phyloP scores from a whole-genome alignment of 768 basidiomycete species.

The Sistotremastrum suecicum region DNA sequence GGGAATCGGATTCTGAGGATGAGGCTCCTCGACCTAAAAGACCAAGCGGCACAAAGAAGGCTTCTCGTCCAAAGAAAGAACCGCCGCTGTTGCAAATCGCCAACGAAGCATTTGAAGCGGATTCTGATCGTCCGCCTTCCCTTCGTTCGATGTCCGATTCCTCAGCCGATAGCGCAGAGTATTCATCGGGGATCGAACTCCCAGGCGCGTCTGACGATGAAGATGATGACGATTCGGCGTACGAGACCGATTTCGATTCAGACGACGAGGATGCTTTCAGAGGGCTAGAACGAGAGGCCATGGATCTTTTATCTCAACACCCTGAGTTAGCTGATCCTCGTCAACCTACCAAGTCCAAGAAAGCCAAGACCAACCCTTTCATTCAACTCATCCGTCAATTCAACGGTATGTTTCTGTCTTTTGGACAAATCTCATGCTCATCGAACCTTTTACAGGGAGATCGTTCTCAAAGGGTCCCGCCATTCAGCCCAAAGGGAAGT shows the following conservation, averaged over 20 bases:
- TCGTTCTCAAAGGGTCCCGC: conserved; percentile 39
- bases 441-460: conserved; percentile 18
- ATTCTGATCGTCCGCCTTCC: conserved; percentile 47
- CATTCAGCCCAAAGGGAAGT: conserved; percentile 21
- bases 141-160: conserved; percentile 55
- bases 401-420: conserved; percentile 32
- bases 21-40: conserved; percentile 9
- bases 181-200: conserved; percentile 23
- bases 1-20: conserved; percentile 16
- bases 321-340: conserved; percentile 43
- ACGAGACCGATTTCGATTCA: conserved; percentile 41
- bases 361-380: conserved; percentile 60
- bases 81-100: conserved; percentile 31
- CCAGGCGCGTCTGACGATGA: conserved; percentile 22
- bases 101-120: conserved; percentile 29
- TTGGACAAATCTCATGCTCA: too few species aligned
- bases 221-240: conserved; percentile 24
- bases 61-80: conserved; percentile 16
- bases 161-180: conserved; percentile 26
- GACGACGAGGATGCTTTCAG: conserved; percentile 57
- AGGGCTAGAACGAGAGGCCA: conserved; percentile 51
- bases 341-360: conserved; percentile 21
- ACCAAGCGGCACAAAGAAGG: conserved; percentile 4
- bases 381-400: conserved; percentile 61
- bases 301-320: conserved; percentile 44